A percentile compares a stretch with the other conserved stretches of the same genome.
These are phyloP conservation scores for Trametes sanguinea DNA, from an alignment of 768 basidiomycete genomes.

Conservation along the genomic window DNA sequence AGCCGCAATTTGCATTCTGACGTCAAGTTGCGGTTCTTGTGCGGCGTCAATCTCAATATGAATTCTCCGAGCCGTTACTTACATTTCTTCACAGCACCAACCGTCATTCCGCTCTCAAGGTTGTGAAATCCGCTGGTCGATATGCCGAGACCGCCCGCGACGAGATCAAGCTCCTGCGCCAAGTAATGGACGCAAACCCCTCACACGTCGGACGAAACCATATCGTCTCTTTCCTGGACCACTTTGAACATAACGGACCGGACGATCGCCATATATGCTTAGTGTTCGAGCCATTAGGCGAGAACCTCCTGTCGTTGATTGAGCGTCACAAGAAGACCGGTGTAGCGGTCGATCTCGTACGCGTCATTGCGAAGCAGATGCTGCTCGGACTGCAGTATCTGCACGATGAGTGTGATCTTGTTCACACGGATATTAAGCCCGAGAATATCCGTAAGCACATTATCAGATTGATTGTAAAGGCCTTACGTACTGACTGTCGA, in stretches of 20 bases:
- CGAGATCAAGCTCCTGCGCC: slow-evolving; percentile 89
- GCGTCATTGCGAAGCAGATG: slow-evolving; percentile 83
- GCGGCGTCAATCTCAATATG: background rate
- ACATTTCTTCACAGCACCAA: slow-evolving; percentile 48
- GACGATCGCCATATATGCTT: slow-evolving; percentile 85
- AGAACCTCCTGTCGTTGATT: slow-evolving; percentile 72
- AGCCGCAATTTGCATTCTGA: background rate
- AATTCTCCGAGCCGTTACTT: slow-evolving; percentile 17
- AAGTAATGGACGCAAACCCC: slow-evolving; percentile 71
- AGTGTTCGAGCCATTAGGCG: slow-evolving; percentile 85
- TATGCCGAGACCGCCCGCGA: slow-evolving; percentile 97
- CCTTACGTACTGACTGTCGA: background rate
- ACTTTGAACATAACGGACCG: slow-evolving; percentile 75
- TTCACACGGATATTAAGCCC: slow-evolving; percentile 93
- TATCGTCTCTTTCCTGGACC: slow-evolving; percentile 89
- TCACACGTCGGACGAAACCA: slow-evolving; percentile 76
- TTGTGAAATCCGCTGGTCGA: slow-evolving; percentile 91
- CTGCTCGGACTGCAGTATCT: slow-evolving; percentile 89
- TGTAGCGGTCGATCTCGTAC: slow-evolving; percentile 79
- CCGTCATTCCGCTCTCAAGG: slow-evolving; percentile 87
- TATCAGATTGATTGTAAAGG: slow-evolving; percentile 26
- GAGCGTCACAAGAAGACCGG: slow-evolving; percentile 83
- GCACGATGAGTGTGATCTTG: slow-evolving; percentile 89
- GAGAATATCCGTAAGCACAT: slow-evolving; percentile 85
- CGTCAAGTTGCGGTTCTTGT: slow-evolving; percentile 5